Percentiles rank a stretch among this genome's conserved stretches.
Evolutionary conservation across 371 early-diverging fungal species (phyloP).

Genomic region (Smittium culicis): DNA sequence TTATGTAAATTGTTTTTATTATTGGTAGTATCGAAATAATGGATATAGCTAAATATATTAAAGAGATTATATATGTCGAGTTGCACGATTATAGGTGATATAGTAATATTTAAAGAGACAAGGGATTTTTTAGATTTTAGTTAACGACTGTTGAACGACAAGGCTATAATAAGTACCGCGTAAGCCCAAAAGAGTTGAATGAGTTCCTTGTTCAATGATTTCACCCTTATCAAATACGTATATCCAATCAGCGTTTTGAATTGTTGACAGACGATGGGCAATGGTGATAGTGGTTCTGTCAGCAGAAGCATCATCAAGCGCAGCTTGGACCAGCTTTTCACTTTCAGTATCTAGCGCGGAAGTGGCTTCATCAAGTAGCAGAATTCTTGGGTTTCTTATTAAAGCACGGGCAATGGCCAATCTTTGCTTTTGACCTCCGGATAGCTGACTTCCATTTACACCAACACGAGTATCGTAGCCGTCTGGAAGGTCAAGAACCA

Average conservation of each 20-base stretch:
- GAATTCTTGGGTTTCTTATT: conserved; percentile 50
- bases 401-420: conserved; percentile 70
- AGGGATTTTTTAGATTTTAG: not conserved
- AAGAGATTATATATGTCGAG: too few species aligned
- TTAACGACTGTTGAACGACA: conserved; percentile 11
- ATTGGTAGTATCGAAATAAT: too few species aligned
- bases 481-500: conserved; percentile 53
- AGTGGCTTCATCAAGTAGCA: conserved; percentile 39
- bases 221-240: too few species aligned
- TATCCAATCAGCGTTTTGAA: too few species aligned
- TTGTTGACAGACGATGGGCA: too few species aligned
- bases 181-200: conserved; percentile 46
- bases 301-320: conserved; percentile 31
- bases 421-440: conserved; percentile 74
- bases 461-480: conserved; percentile 56
- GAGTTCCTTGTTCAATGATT: conserved; percentile 70
- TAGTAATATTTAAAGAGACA: too few species aligned
- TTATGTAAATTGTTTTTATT: too few species aligned
- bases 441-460: conserved; percentile 57
- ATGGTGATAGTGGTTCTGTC: conserved; percentile 46
- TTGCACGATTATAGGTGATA: too few species aligned
- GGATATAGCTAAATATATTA: too few species aligned
- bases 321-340: conserved; percentile 31
- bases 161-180: conserved; percentile 16
- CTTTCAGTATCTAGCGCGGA: conserved; percentile 31